Base-by-base conservation (phyloP, 2,329 filamentous ascomycete genomes). In the Chlorencoelia australis region DNA sequence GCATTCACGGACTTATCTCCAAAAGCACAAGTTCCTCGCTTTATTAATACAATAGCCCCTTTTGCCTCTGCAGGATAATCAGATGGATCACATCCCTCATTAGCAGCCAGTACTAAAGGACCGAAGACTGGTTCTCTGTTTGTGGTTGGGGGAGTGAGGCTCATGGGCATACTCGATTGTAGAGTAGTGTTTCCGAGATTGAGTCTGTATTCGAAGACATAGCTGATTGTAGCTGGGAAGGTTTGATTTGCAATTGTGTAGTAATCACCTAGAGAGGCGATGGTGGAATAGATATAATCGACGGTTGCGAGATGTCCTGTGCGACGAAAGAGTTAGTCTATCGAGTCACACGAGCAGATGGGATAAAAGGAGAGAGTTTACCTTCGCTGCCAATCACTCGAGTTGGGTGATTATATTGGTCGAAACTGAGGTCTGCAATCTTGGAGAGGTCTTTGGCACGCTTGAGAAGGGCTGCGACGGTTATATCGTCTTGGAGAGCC, bases 1-100 rank as follows among this genome's bases (percentile, higher is more conserved):
- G 84, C 82, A 10, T 72, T 62, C 35, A 68, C 68, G 1, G 79
- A 79, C 63, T 91, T 91, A 41, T 67, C 59, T 8, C 77, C 81
- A 48, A 89, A 91, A 6, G 74, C 48, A 53, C 84, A 91, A 2
- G 60, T 66, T 35, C 84, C 84, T 37, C 84, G 76, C 19, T 68
- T 65, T 45, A 91, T 69, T 24, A 91, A 65, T 7, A 79, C 82
- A 41, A 91, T 78, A 40, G 73, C 74, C 33, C 75, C 79, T 7
- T 63, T 56, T 4, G 79, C 61, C 1, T 62, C 58, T 2, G 65
- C 51, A 2, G 81, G 73, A 53, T 75, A 88, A 58, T 88, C 80
- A 2, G 66, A 62, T 4, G 63, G 59, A 11, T 69, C 54, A 55
- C 82, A 88, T 30, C 82, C 82, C 4, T 74, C 57, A 50, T 77